Evolutionary conservation across 2,329 filamentous ascomycete species (phyloP).

Genomic region (Hypoxylon sp.): DNA sequence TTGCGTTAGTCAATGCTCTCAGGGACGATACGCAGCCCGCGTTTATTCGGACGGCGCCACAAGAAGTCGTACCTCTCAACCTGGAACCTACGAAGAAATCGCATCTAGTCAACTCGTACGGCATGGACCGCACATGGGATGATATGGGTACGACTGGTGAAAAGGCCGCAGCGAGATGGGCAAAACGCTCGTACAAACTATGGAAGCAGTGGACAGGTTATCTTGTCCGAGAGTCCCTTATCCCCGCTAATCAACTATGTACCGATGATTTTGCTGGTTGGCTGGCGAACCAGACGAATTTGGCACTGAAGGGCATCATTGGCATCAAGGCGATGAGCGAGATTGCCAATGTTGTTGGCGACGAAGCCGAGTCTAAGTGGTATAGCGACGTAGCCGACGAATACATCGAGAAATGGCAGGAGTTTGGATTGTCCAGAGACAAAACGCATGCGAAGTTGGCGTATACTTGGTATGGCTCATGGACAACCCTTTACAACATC

Average conservation of each 20-base stretch:
- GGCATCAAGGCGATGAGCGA: constrained; percentile 84
- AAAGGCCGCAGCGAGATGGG: constrained; percentile 58
- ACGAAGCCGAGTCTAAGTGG: constrained; percentile 70
- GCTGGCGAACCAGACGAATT: constrained; percentile 80
- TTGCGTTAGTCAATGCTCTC: constrained; percentile 82
- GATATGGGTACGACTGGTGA: constrained; percentile 63
- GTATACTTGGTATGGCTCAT: constrained; percentile 85
- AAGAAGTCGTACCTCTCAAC: constrained; percentile 38
- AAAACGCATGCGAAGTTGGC: constrained; percentile 81
- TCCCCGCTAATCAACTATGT: constrained; percentile 79
- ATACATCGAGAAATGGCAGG: constrained; percentile 81
- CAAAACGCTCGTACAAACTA: constrained; percentile 71
- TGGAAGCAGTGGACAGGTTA: constrained; percentile 85
- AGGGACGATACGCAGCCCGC: constrained; percentile 71
- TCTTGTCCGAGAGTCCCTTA: constrained; percentile 77
- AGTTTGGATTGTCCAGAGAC: constrained; percentile 78
- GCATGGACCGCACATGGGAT: constrained; percentile 75
- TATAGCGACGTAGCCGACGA: constrained; percentile 74
- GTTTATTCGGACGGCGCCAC: constrained; percentile 66
- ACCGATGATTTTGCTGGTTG: constrained; percentile 86
- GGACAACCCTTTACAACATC: constrained; percentile 85
- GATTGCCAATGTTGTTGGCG: constrained; percentile 71
- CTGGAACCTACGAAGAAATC: constrained; percentile 37
- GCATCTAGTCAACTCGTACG: constrained; percentile 49
- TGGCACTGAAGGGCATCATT: constrained; percentile 82